Conservation (phyloP, 106 monocot genomes). For the Dendrobium huoshanense region DNA sequence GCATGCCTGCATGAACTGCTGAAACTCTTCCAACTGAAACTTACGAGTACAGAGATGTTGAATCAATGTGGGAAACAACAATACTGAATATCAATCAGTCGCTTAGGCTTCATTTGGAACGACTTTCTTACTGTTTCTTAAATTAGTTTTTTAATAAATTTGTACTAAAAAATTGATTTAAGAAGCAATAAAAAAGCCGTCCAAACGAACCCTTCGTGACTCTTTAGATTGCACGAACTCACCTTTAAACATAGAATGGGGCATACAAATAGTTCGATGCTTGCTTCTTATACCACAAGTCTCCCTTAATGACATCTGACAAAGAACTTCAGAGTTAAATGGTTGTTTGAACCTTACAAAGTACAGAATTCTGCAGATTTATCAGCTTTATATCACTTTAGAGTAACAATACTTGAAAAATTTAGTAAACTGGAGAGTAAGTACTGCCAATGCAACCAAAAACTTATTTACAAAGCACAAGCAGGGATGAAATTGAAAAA, state of each 20-base stretch:
- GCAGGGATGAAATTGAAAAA: neutral
- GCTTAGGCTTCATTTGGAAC: no score
- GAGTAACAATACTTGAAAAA: neutral
- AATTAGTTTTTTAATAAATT: no score
- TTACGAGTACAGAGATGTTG: neutral
- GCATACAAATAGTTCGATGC: neutral
- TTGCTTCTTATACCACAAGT: neutral
- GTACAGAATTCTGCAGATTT: neutral
- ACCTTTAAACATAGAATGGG: neutral
- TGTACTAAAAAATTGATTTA: no score
- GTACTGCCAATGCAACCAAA: neutral
- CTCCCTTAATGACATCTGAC: neutral
- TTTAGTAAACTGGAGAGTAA: neutral
- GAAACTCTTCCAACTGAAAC: neutral
- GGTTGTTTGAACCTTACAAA: neutral
- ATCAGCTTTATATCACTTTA: neutral
- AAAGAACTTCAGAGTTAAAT: neutral
- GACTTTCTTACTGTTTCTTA: no score
- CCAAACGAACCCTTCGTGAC: no score
- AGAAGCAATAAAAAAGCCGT: no score
- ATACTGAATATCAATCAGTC: neutral
- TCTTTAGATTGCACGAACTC: neutral
- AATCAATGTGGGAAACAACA: neutral
- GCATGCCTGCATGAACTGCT: neutral
- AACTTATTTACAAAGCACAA: neutral